Evolutionary conservation across 331 rosid genomes (phyloP), one percentile per base, ranked within the genome.

Genomic region (Cydonia oblonga): DNA sequence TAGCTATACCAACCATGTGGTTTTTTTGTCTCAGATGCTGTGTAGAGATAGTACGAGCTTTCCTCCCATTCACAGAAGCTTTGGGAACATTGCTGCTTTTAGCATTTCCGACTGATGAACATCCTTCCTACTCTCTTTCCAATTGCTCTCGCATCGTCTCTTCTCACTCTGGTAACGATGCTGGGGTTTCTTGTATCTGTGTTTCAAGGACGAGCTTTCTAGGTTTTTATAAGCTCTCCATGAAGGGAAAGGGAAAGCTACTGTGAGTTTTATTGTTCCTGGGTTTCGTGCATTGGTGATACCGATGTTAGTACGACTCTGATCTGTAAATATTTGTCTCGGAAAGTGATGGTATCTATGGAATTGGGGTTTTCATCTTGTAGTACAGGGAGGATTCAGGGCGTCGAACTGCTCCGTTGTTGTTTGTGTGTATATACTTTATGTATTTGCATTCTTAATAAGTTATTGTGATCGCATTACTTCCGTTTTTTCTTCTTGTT

Each of bases 11-110:
- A 69, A 78, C 81, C 77, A 60, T 60, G 66, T 69, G 81, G 86
- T 78, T 76, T 72, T 83, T 81, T 76, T 71, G 75, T 83, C 88
- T 74, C 79, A 46, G 73, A 71, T 81, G 91, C 80, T 64, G 64
- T 86, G 84, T 85, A 86, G 89, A 83, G 85, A 76, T 80, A 82
- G 91, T 83, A 68, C 87, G 88, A 85, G 76, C 78, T 63, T 76
- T 83, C 86, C 93, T 84, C 76, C 84, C 86, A 69, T 80, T 84
- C 88, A 80, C 84, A 57, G 75, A 83, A 92, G 90, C 87, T 87
- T 87, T 90, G 92, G 88, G n/a, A n/a, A 81, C 63, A n/a, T n/a
- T n/a, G n/a, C n/a, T n/a, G n/a, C 59, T 86, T 70, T 69, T 54
- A n/a, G 75, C 61, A 72, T 88, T 81, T 82, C 76, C 65, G 76